A percentile compares a stretch with the other conserved stretches of the same genome.
phyloP scores from a whole-genome alignment of 192 early-diverging fungal genomes.

The Coemansia sp. region DNA sequence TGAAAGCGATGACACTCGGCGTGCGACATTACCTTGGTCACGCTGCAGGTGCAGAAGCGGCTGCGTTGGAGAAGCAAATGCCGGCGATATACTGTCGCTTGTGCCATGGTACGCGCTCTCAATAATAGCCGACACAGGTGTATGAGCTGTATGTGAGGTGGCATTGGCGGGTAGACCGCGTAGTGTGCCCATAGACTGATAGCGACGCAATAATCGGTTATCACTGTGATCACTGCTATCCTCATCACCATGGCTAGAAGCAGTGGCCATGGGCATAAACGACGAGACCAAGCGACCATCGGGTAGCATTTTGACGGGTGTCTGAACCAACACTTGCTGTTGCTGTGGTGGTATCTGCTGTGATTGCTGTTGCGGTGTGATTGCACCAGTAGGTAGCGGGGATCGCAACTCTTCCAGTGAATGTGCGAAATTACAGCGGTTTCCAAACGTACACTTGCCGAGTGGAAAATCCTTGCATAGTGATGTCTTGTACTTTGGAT shows the following conservation, averaged over 20 bases:
- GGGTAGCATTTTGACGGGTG: slow-evolving; percentile 35
- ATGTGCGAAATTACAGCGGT: slow-evolving; percentile 94
- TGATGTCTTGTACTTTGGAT: slow-evolving; percentile 94
- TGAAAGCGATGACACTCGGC: slow-evolving; percentile 45
- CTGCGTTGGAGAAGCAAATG: slow-evolving; percentile 7
- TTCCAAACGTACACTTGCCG: slow-evolving; percentile 90
- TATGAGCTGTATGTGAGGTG: neutral
- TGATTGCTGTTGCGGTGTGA: neutral
- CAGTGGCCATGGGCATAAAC: slow-evolving; percentile 27
- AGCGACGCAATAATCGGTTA: slow-evolving; percentile 35
- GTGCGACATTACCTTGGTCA: slow-evolving; percentile 29
- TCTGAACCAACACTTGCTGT: slow-evolving; percentile 25
- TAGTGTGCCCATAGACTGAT: slow-evolving; percentile 50
- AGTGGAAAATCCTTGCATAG: slow-evolving; percentile 88
- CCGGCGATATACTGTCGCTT: slow-evolving; percentile 2
- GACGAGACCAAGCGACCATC: slow-evolving; percentile 38
- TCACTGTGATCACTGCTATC: neutral
- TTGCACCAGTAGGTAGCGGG: neutral
- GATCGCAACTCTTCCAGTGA: slow-evolving; percentile 54
- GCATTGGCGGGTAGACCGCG: slow-evolving; percentile 11
- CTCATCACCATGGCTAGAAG: neutral
- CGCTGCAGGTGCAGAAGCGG: slow-evolving; percentile 31
- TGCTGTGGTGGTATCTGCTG: slow-evolving; percentile 8
- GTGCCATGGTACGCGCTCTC: neutral
- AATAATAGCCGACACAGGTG: slow-evolving; percentile 4